Base-by-base conservation (phyloP, 2,329 filamentous ascomycete genomes). In the Sclerotinia trifoliorum region DNA sequence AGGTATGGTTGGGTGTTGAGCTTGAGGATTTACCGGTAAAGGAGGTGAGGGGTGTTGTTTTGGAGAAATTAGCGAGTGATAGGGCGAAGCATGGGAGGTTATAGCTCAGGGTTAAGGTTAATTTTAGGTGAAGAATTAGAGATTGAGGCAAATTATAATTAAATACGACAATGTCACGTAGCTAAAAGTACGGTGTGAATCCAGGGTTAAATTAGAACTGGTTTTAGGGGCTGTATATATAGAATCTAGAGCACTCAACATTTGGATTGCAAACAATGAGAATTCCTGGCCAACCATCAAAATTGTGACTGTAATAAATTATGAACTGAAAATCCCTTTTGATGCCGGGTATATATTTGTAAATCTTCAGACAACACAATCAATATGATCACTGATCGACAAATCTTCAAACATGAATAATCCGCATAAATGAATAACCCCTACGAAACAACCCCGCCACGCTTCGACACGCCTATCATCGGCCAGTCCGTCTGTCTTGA, bases 21-120 rank as follows among this genome's bases (percentile, higher is more conserved):
- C 77, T 88, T 1, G 80, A 49, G 56, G 13, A 82, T 46, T 78
- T 91, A 70, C 88, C 88, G 0, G 83, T 90, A 1, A 78, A 84
- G 46, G 80, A 83, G 72, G 86, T 89, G 10, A 88, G 88, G 77
- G 80, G 80, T 56, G 78, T 81, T 5, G 82, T 87, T 71, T 80
- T 68, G n/a, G 65, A 60, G 0, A 74, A 72, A 60, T 67, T 73
- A 39, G 65, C 61, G 51, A 69, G 29, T 65, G 48, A 42, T 4
- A 32, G 26, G 10, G 56, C 29, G 26, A 44, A 56, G 39, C 49
- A 57, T 46, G 52, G 15, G 52, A 58, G 44, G 42, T 26, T 35
- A 24, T 58, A 32, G 39, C 49, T n/a, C 29, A 5, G 21, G 19
- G 19, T 55, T 10, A 35, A 56, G 39, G 11, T 39, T 11, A 13